Evolutionary conservation across 768 basidiomycete species (phyloP).

Genomic region (Psilocybe sp.): DNA sequence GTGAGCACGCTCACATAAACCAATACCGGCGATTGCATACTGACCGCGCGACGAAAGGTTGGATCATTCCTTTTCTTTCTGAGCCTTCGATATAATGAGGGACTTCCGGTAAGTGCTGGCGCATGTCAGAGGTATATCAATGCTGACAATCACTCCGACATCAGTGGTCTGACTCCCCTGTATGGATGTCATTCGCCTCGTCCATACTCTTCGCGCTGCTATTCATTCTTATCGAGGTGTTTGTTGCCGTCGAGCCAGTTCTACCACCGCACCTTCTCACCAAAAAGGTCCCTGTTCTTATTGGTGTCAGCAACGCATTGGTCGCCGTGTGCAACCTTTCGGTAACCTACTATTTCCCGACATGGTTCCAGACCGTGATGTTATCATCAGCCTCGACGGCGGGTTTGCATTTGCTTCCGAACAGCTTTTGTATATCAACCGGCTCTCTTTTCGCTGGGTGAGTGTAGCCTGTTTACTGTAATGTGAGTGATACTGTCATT

Average conservation of each 20-base stretch:
- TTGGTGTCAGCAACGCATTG: slow-evolving; percentile 70
- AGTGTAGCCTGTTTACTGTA: neutral
- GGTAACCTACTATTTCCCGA: slow-evolving; percentile 77
- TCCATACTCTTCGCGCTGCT: slow-evolving; percentile 44
- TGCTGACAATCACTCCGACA: neutral
- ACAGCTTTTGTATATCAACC: slow-evolving; percentile 54
- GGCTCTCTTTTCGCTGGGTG: slow-evolving; percentile 66
- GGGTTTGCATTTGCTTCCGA: slow-evolving; percentile 58
- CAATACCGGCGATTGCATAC: neutral
- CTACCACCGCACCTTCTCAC: slow-evolving; percentile 64
- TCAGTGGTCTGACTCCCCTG: slow-evolving; percentile 60
- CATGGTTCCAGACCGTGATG: slow-evolving; percentile 82
- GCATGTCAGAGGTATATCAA: neutral
- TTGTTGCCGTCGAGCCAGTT: slow-evolving; percentile 67
- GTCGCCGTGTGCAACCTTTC: slow-evolving; percentile 75
- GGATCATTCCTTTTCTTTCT: slow-evolving; percentile 65
- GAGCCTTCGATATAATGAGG: slow-evolving; percentile 68
- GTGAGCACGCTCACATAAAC: slow-evolving; percentile 34
- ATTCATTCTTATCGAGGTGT: slow-evolving; percentile 65
- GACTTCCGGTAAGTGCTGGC: slow-evolving; percentile 43
- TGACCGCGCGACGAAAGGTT: slow-evolving; percentile 30
- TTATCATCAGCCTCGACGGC: slow-evolving; percentile 61
- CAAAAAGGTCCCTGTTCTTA: slow-evolving; percentile 68
- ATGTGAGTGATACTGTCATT: neutral
- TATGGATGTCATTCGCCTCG: slow-evolving; percentile 32